Conservation (phyloP, 345 rosid species). For the Eucalyptus erythrocorys region DNA sequence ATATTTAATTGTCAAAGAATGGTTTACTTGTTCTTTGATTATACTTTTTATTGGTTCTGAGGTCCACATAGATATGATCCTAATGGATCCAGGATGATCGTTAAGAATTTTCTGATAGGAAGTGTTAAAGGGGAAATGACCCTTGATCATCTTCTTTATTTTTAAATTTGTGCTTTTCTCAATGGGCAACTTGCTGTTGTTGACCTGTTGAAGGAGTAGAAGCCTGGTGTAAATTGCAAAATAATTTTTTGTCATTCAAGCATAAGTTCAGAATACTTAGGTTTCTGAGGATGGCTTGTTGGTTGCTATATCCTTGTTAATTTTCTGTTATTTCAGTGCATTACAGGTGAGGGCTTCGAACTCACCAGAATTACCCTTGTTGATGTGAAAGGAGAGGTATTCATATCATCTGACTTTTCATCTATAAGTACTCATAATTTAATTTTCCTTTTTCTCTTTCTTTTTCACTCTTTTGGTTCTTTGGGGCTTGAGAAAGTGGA, state of each 20-base stretch:
- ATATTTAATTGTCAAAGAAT: not conserved
- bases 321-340: slow-evolving; percentile 36
- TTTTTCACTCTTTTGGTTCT: not conserved
- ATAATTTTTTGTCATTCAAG: not conserved
- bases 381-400: slow-evolving; percentile 77
- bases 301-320: not conserved
- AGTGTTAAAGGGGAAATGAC: not conserved
- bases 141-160: not conserved
- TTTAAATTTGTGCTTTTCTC: not conserved
- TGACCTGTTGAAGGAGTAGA: not conserved
- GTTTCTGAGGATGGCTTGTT: not conserved
- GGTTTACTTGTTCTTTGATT: not conserved
- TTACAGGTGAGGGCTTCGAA: slow-evolving; percentile 78
- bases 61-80: not conserved
- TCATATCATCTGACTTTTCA: not conserved
- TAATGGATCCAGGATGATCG: not conserved
- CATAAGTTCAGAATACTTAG: not conserved
- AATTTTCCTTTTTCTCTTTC: not conserved
- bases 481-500: not conserved
- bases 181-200: not conserved
- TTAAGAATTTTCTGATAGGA: not conserved
- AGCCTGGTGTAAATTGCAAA: not conserved
- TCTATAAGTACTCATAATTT: not conserved
- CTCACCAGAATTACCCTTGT: slow-evolving; percentile 84
- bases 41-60: not conserved